Base-by-base conservation (phyloP, 495 filamentous ascomycete genomes). In the Podospora pseudocomata region DNA sequence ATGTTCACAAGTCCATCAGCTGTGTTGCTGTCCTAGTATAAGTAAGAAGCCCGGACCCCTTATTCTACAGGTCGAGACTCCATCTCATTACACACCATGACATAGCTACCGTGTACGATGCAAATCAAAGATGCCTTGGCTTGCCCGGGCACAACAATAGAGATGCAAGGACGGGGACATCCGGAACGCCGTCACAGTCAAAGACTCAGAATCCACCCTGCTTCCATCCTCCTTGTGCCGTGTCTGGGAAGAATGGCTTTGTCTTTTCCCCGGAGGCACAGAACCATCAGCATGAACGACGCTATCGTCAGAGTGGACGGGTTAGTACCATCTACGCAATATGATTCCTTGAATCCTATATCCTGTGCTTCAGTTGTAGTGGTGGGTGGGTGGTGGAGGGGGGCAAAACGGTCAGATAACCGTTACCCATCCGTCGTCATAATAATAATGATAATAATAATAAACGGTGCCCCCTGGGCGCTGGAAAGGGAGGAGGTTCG, bases 41-140 rank as follows among this genome's bases (percentile, higher is more conserved):
- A 3, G 3, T 15, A 20, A 3, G 3, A 20, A 20, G n/a, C n/a
- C 55, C n/a, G 55, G 55, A 58, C 55, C 55, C 55, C 5, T 19
- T 19, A 26, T 2, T 20, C 6, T 58, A 18, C 19, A 58, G 18
- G 23, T 26, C 23, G 55, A 58, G 55, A 58, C 55, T 58, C 55
- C 55, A 58, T 58, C 55, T 58, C 55, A 58, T 58, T 58, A 58
- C 55, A 58, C 19, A 58, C 18, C 55, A 26, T 58, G 55, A 58
- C n/a, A 58, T 58, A 7, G 5, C 55, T 2, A 20, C 55, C 0
- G 5, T 20, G 6, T 2, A 20, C 19, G 6, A 19, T 20, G 6
- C 55, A 58, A 58, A 58, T n/a, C 55, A 58, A 58, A n/a, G 55
- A 58, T 58, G n/a, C 55, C 55, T 20, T 58, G n/a, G n/a, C 55